Percentiles rank a stretch among this genome's conserved stretches.
Conservation (phyloP, 1,284 basidiomycete genomes). For the Malassezia equina region DNA sequence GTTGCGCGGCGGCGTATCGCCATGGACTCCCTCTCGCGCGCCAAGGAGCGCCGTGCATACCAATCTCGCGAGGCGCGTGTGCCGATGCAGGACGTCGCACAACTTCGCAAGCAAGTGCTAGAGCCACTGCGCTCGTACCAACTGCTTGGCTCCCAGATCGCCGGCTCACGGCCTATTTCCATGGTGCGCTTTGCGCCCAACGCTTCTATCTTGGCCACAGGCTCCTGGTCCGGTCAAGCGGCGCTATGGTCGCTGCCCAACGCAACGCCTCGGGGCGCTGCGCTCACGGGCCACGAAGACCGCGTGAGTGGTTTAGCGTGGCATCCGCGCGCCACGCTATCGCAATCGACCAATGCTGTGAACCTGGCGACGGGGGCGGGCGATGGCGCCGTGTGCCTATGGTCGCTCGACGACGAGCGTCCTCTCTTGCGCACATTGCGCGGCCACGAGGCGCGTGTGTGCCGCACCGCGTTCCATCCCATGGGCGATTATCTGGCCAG, state of each 20-base stretch:
- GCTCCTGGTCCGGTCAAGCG: slow-evolving; percentile 86
- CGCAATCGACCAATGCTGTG: slow-evolving; percentile 59
- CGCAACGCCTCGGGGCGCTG: slow-evolving; percentile 22
- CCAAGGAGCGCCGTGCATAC: slow-evolving; percentile 76
- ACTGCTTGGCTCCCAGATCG: slow-evolving; percentile 92
- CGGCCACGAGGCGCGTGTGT: slow-evolving; percentile 82
- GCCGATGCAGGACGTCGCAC: slow-evolving; percentile 80
- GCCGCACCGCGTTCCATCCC: slow-evolving; percentile 88
- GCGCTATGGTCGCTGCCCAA: slow-evolving; percentile 91
- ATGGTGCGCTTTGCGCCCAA: slow-evolving; percentile 91
- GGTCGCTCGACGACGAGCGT: slow-evolving; percentile 60
- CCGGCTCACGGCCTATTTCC: slow-evolving; percentile 85
- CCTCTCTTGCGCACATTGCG: slow-evolving; percentile 70
- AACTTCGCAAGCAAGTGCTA: slow-evolving; percentile 79
- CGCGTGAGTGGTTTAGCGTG: slow-evolving; percentile 90
- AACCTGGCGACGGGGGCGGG: slow-evolving; percentile 86
- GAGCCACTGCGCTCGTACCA: slow-evolving; percentile 78
- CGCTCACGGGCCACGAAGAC: slow-evolving; percentile 62
- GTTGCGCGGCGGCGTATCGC: slow-evolving; percentile 73
- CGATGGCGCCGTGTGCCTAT: slow-evolving; percentile 73
- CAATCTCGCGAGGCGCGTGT: slow-evolving; percentile 78
- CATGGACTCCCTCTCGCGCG: slow-evolving; percentile 85
- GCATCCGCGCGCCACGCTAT: slow-evolving; percentile 87
- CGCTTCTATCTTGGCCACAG: slow-evolving; percentile 74
- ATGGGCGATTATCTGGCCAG: slow-evolving; percentile 84